Evolutionary conservation across 148 eudicot genomes (phyloP).

Genomic region (Oxyria digyna): DNA sequence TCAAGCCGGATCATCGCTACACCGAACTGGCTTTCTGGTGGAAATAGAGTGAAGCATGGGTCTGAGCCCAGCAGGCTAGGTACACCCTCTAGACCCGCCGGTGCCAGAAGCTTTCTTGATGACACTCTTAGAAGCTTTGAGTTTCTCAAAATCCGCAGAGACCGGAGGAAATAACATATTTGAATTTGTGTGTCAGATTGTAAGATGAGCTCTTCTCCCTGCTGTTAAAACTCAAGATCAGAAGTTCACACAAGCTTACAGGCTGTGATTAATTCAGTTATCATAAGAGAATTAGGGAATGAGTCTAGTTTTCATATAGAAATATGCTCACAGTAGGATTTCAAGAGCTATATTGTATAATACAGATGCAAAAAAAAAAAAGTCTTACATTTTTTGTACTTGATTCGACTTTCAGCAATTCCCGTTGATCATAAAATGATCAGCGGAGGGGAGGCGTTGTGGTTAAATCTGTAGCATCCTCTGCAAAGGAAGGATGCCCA

Average conservation of each 20-base stretch:
- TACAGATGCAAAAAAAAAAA: background rate
- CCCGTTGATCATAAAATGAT: background rate
- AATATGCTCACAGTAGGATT: background rate
- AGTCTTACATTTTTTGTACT: background rate
- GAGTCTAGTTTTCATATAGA: background rate
- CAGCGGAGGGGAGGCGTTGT: background rate
- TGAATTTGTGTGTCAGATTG: background rate
- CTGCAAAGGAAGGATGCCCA: constrained; percentile 40
- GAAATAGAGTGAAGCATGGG: constrained; percentile 28
- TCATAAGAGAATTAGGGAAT: background rate
- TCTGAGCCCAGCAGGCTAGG: constrained; percentile 36
- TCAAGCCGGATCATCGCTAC: constrained; percentile 20
- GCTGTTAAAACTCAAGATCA: background rate
- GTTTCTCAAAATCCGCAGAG: constrained; percentile 21
- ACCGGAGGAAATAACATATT: constrained; percentile 24
- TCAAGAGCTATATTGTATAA: constrained; percentile 2
- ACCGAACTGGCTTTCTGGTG: constrained; percentile 19
- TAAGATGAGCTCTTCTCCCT: background rate
- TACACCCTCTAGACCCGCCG: constrained; percentile 20
- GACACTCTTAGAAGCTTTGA: constrained; percentile 29
- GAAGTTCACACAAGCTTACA: background rate
- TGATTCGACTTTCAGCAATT: background rate
- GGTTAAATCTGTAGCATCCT: background rate
- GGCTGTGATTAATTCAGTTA: background rate
- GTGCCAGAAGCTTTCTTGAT: constrained; percentile 21